Evolutionary conservation across 1,139 yeast genomes (phyloP).

Genomic region (Nakaseomyces glabratus): DNA sequence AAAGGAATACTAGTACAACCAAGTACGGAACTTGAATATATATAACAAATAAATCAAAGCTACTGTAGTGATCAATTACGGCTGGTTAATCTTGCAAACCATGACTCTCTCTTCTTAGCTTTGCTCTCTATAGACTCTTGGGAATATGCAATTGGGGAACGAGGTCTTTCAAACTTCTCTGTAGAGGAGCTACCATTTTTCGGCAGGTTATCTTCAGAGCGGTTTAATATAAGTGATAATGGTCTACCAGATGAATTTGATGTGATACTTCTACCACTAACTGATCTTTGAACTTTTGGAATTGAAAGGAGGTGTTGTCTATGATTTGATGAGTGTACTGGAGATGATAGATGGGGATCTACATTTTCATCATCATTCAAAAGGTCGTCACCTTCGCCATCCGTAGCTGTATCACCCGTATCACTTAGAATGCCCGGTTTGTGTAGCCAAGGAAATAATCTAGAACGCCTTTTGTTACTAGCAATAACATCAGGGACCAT

Average conservation of each 20-base stretch:
- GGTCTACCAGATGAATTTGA: constrained; percentile 19
- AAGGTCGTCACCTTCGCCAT: constrained; percentile 25
- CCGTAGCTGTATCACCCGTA: constrained; percentile 28
- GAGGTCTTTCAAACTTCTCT: constrained; percentile 1
- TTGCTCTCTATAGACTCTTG: constrained; percentile 10
- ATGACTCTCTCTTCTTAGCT: constrained; percentile 26
- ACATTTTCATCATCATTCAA: constrained; percentile 16
- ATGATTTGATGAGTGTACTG: constrained; percentile 13
- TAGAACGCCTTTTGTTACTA: constrained; percentile 23
- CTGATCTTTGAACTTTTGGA: constrained; percentile 18
- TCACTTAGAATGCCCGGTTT: constrained; percentile 28
- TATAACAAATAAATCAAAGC: too few species aligned
- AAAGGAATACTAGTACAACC: too few species aligned
- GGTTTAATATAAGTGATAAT: constrained; percentile 18
- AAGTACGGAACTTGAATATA: too few species aligned
- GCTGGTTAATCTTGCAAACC: constrained; percentile 29
- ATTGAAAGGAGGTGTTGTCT: constrained; percentile 15
- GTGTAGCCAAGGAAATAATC: constrained; percentile 27
- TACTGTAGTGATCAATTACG: too few species aligned
- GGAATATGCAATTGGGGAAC: background rate
- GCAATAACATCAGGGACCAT: constrained; percentile 43
- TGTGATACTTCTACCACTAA: constrained; percentile 19
- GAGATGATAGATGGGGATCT: constrained; percentile 15
- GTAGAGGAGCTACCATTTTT: constrained; percentile 13
- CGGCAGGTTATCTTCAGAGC: constrained; percentile 15